Conservation (phyloP, 495 filamentous ascomycete species). For the Viridothelium virens region DNA sequence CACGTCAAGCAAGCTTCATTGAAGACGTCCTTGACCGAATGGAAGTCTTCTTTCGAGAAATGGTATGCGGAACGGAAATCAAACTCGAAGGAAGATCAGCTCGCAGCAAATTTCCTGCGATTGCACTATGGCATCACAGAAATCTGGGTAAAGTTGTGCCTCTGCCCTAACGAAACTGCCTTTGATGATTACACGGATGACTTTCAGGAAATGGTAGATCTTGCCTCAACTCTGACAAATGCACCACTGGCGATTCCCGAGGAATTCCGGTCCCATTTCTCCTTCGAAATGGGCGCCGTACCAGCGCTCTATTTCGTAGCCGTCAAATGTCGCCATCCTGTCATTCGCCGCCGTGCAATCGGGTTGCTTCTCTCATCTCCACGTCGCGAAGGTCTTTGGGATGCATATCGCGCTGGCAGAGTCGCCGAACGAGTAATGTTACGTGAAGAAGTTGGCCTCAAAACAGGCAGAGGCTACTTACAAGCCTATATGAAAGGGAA, state of each 20-base stretch:
- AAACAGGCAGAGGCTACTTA: no score
- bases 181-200: conserved; percentile 10
- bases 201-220: conserved; percentile 15
- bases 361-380: conserved; percentile 13
- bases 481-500: no score
- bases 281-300: conserved; percentile 25
- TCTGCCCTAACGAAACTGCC: conserved; percentile 11
- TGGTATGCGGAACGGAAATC: background rate
- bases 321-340: conserved; percentile 21
- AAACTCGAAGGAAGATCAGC: conserved; percentile 13
- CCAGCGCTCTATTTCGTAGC: conserved; percentile 20
- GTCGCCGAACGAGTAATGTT: conserved; percentile 18
- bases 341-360: conserved; percentile 18
- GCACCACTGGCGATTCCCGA: background rate
- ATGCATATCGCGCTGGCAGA: conserved; percentile 16
- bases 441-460: conserved; percentile 20
- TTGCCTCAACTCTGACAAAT: conserved; percentile 12
- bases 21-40: background rate
- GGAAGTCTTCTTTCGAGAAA: background rate
- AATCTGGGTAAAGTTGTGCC: conserved; percentile 16
- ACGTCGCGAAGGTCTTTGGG: conserved; percentile 23
- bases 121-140: conserved; percentile 18
- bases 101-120: conserved; percentile 20
- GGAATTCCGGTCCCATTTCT: conserved; percentile 14
- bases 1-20: background rate